These are phyloP conservation scores for Kwoniella heveanensis DNA, from an alignment of 768 basidiomycete species.

Conservation along the genomic window DNA sequence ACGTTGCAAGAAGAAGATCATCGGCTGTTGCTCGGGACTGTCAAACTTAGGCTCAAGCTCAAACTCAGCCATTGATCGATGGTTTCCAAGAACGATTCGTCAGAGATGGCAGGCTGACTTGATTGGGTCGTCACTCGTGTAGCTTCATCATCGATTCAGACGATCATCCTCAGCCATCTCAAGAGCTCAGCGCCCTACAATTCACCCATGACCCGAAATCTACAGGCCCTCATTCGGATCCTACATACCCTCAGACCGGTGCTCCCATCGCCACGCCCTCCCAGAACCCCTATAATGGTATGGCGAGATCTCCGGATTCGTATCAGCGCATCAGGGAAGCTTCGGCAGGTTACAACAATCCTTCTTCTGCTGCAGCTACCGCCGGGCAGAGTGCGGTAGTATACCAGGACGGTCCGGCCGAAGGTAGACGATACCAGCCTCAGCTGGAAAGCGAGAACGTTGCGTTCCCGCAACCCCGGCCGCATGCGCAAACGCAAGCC, in stretches of 20 bases:
- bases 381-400: background rate
- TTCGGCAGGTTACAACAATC: constrained; percentile 1
- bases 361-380: background rate
- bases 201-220: background rate
- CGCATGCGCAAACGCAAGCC: constrained; percentile 1
- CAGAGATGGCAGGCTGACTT: no score
- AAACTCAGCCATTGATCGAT: no score
- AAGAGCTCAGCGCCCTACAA: background rate
- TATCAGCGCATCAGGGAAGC: constrained; percentile 14
- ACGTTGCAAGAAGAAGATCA: constrained; percentile 2
- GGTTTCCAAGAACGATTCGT: no score
- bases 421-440: constrained; percentile 2
- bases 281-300: background rate
- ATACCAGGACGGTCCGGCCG: background rate
- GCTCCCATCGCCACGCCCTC: background rate
- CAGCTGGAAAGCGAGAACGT: background rate
- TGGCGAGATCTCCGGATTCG: constrained; percentile 11
- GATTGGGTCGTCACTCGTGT: no score
- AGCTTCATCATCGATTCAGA: constrained; percentile 1
- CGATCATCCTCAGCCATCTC: background rate
- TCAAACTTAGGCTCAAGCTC: no score
- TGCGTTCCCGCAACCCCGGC: background rate
- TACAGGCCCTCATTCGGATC: background rate
- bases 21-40: no score
- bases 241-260: background rate